Evolutionary conservation across 1,284 basidiomycete genomes (phyloP).

Genomic region (Ceratobasidium sp.): DNA sequence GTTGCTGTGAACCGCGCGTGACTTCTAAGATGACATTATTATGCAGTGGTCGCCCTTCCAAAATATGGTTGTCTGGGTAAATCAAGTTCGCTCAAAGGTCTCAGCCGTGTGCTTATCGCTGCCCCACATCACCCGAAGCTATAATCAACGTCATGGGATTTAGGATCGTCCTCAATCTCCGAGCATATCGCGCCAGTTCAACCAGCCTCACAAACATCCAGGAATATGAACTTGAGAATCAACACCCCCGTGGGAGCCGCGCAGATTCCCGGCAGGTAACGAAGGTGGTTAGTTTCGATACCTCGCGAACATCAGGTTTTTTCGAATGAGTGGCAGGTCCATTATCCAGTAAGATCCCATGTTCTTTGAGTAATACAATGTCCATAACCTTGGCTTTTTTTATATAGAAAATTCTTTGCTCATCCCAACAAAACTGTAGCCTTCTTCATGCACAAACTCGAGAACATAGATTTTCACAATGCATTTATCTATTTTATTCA

Average conservation of each 20-base stretch:
- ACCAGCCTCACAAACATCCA: not conserved
- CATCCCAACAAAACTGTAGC: no score
- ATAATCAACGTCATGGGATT: slow-evolving; percentile 21
- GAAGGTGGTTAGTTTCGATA: not conserved
- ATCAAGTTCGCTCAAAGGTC: not conserved
- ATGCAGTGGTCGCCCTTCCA: slow-evolving; percentile 16
- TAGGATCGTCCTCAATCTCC: slow-evolving; percentile 30
- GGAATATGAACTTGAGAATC: slow-evolving; percentile 7
- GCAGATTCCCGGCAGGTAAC: not conserved
- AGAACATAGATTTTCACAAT: no score
- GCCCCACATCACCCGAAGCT: not conserved
- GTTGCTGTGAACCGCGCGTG: not conserved
- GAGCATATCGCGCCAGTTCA: not conserved
- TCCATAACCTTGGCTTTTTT: no score
- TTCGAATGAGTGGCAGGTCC: no score
- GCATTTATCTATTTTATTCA: no score
- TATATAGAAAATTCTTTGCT: no score
- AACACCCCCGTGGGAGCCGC: not conserved
- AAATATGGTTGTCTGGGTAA: slow-evolving; percentile 29
- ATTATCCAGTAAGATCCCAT: no score
- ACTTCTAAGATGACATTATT: not conserved
- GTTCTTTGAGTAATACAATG: no score
- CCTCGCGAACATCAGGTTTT: not conserved
- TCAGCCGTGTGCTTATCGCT: not conserved
- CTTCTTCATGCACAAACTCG: no score